Conservation (phyloP, 78 protist genomes). For the Chrysochromulina parva region DNA sequence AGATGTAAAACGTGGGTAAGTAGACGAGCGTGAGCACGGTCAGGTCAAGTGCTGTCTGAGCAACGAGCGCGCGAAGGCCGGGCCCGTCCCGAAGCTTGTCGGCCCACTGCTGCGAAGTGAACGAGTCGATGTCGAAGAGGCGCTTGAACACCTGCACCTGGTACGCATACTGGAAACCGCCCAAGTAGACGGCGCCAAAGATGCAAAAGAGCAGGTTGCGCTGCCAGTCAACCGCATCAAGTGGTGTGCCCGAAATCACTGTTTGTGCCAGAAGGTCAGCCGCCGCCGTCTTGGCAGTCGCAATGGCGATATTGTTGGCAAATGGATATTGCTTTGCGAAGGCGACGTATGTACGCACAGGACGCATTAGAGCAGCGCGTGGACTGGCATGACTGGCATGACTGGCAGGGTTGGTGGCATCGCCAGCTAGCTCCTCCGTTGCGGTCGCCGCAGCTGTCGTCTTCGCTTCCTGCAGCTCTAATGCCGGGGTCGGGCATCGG, state of each 20-base stretch:
- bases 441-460: no score
- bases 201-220: background rate
- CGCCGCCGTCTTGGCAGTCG: conserved; percentile 9
- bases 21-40: background rate
- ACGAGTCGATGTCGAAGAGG: background rate
- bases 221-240: background rate
- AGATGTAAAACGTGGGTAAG: conserved; percentile 1
- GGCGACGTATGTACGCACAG: background rate
- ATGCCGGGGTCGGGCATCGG: no score
- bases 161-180: background rate
- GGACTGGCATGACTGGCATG: no score
- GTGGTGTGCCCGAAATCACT: background rate
- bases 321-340: background rate
- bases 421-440: no score
- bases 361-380: no score
- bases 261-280: background rate
- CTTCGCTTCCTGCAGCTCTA: no score
- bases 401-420: no score
- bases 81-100: conserved; percentile 12
- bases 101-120: conserved; percentile 9
- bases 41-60: background rate
- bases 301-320: background rate
- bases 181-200: background rate
- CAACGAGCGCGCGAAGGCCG: background rate
- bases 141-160: background rate